A percentile compares a stretch with the other conserved stretches of the same genome.
These are phyloP conservation scores for Aureobasidium sp. DNA, from an alignment of 2,329 filamentous ascomycete species.

Conservation along the genomic window DNA sequence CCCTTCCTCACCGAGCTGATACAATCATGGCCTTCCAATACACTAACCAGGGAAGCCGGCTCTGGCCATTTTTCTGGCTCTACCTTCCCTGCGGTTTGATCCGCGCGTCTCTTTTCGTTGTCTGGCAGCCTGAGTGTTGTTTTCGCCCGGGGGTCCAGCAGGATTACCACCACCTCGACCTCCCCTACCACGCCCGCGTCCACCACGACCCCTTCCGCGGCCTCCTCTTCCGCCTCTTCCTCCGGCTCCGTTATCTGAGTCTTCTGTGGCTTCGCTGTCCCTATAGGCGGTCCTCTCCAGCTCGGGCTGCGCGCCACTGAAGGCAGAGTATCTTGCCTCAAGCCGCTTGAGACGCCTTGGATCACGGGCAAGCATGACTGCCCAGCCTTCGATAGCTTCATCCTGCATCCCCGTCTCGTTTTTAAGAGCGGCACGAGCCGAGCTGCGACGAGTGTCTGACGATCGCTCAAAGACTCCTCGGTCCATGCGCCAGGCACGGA, in stretches of 20 bases:
- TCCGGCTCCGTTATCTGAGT: conserved; percentile 46
- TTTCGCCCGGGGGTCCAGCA: conserved; percentile 59
- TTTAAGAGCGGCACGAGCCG: conserved; percentile 56
- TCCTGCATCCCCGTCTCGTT: conserved; percentile 82
- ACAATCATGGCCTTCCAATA: not conserved
- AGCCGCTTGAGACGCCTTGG: conserved; percentile 60
- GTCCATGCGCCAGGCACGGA: conserved; percentile 60
- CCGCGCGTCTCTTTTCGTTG: conserved; percentile 77
- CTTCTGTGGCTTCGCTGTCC: conserved; percentile 47
- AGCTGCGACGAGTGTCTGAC: conserved; percentile 58
- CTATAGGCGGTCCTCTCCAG: conserved; percentile 61
- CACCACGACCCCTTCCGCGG: conserved; percentile 44
- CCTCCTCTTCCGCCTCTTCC: conserved; percentile 36
- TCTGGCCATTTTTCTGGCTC: conserved; percentile 55
- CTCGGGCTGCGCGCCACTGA: conserved; percentile 58
- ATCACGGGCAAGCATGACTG: conserved; percentile 71
- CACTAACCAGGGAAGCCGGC: conserved; percentile 42
- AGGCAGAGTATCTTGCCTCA: conserved; percentile 62
- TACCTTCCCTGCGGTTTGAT: conserved; percentile 71
- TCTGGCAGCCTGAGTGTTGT: conserved; percentile 63
- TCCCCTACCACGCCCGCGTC: conserved; percentile 33
- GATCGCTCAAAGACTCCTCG: conserved; percentile 65
- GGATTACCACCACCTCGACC: conserved; percentile 50
- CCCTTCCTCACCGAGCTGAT: not conserved
- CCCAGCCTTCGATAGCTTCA: conserved; percentile 92